Evolutionary conservation across 2,329 filamentous ascomycete species (phyloP).

Genomic region (Didymella lethalis): DNA sequence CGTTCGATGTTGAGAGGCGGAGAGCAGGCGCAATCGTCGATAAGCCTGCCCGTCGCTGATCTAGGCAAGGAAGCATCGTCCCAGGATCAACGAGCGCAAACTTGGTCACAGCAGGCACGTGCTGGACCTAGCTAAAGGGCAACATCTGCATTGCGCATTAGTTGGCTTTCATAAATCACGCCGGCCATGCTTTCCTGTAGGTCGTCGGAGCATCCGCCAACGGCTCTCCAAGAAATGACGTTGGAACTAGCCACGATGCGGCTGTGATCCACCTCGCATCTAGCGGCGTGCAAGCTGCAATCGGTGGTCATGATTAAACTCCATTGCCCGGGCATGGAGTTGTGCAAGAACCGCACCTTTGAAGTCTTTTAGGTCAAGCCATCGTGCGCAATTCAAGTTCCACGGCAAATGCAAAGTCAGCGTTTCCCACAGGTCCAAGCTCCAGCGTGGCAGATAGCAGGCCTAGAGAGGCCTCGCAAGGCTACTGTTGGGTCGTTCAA

Average conservation of each 20-base stretch:
- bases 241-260: conserved; percentile 14
- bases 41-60: conserved; percentile 13
- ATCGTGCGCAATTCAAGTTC: not conserved
- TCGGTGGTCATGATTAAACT: not conserved
- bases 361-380: not conserved
- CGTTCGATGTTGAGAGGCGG: conserved; percentile 7
- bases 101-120: conserved; percentile 15
- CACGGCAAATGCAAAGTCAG: conserved; percentile 17
- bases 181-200: conserved; percentile 7
- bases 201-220: conserved; percentile 12
- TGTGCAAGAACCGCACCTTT: not conserved
- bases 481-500: not conserved
- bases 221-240: conserved; percentile 22
- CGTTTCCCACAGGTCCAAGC: not conserved
- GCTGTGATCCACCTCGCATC: conserved; percentile 5
- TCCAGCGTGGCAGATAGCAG: not conserved
- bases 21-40: conserved; percentile 15
- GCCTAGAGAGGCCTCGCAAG: no score
- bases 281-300: not conserved
- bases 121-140: conserved; percentile 7
- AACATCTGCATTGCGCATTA: conserved; percentile 3
- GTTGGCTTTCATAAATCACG: not conserved
- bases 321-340: not conserved
- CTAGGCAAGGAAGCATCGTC: conserved; percentile 21
- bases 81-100: conserved; percentile 6